A percentile compares a stretch with the other conserved stretches of the same genome.
phyloP scores from a whole-genome alignment of 495 filamentous ascomycete species.

The Parathielavia appendiculata region DNA sequence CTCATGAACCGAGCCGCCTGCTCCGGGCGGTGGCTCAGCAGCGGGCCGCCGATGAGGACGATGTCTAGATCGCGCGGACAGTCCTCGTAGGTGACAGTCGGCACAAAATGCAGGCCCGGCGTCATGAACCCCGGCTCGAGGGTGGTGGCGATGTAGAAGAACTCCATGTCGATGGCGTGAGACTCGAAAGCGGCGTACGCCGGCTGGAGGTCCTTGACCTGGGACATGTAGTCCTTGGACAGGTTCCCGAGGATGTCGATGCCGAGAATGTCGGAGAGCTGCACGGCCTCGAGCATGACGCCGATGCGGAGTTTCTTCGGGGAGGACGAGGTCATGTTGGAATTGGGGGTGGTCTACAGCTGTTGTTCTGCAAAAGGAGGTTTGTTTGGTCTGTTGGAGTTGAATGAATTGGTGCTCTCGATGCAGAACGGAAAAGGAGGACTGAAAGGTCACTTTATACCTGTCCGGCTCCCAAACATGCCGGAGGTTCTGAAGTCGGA shows the following conservation, averaged over 20 bases:
- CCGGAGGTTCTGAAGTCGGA: too few relatives aligned
- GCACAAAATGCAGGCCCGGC: conserved; percentile 11
- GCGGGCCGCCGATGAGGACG: not conserved
- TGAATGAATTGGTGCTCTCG: too few relatives aligned
- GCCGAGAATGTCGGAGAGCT: conserved; percentile 25
- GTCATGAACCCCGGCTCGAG: conserved; percentile 19
- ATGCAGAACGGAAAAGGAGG: too few relatives aligned
- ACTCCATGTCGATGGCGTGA: conserved; percentile 22
- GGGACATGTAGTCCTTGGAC: conserved; percentile 14
- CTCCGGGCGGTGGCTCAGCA: not conserved
- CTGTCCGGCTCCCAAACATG: too few relatives aligned
- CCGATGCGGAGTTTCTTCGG: conserved; percentile 22
- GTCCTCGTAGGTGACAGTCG: conserved; percentile 1
- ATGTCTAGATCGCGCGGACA: not conserved
- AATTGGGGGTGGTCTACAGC: not conserved
- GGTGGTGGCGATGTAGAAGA: conserved; percentile 24
- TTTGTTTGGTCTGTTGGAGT: too few relatives aligned
- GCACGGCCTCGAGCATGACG: conserved; percentile 25
- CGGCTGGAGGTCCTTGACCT: conserved; percentile 8
- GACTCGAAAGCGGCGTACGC: not conserved
- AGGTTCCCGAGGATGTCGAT: conserved; percentile 28
- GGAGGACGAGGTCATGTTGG: not conserved
- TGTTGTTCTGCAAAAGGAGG: too few relatives aligned
- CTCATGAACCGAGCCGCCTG: not conserved
- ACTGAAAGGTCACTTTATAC: too few relatives aligned